These are phyloP conservation scores for Ensete glaucum DNA, from an alignment of 176 grass and related monocot genomes.

Conservation along the genomic window DNA sequence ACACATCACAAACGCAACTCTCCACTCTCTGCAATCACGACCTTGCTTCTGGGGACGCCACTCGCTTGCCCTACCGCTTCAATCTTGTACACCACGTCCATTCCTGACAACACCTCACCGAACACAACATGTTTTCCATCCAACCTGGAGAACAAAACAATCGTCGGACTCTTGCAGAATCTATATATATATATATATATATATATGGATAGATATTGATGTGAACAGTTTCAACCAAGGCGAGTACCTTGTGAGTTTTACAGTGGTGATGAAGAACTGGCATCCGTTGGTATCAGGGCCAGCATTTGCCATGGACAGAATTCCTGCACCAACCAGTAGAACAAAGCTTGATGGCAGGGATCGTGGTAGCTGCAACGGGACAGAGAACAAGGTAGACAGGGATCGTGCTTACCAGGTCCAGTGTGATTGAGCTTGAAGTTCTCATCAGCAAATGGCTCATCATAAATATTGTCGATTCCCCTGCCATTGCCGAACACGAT, in stretches of 20 bases:
- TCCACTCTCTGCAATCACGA: constrained; percentile 66
- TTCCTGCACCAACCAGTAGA: constrained; percentile 28
- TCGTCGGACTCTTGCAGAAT: not conserved
- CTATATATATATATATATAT: too few relatives aligned
- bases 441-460: constrained; percentile 63
- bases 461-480: constrained; percentile 81
- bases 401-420: constrained; percentile 38
- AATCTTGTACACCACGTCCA: constrained; percentile 92
- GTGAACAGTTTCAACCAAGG: too few relatives aligned
- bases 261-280: constrained; percentile 94
- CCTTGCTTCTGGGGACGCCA: constrained; percentile 59
- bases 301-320: constrained; percentile 91
- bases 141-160: constrained; percentile 34
- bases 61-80: constrained; percentile 68
- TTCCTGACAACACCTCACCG: constrained; percentile 81
- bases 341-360: not conserved
- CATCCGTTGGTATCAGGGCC: constrained; percentile 79
- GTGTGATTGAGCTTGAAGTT: constrained; percentile 97
- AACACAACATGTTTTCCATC: constrained; percentile 91
- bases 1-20: constrained; percentile 49
- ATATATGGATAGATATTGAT: too few relatives aligned
- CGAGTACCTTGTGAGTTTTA: constrained; percentile 64
- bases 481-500: constrained; percentile 79
- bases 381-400: not conserved
- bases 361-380: not conserved